Base-by-base conservation (phyloP, 257 asterid species). In the Buddleja alternifolia region DNA sequence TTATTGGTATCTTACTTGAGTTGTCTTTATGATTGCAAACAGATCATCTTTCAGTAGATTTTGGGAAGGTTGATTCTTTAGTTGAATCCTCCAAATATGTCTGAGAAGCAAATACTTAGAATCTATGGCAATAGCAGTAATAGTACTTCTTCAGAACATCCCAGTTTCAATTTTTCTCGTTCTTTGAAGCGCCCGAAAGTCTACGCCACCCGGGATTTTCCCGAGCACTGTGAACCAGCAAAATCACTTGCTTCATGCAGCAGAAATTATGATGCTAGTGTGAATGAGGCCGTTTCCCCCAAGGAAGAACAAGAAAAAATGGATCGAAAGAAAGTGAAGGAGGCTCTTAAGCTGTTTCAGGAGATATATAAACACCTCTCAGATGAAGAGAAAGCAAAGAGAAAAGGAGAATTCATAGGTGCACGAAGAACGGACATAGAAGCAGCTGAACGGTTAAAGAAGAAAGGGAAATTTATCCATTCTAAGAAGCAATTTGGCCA, bases 401-500 rank as follows among this genome's bases (percentile, higher is more conserved):
- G 15, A 54, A 67, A 10, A 8, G 45, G 50, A 6, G 36, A 8
- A 8, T 47, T 24, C 1, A 23, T 9, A 40, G 4, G 52, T 12
- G 23, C 16, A 7, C 14, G 19, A 15, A 62, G 69, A 10, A 41
- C 58, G 24, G 60, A 64, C 34, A 3, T 77, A 5, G 44, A 53
- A 34, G 76, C 78, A 16, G 83, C 81, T 14, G 55, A 57, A 41
- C 2, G 8, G n/a, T 66, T 73, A 36, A 70, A 48, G 67, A 10
- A 41, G 12, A 55, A 41, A 60, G 53, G 74, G 23, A 74, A 63
- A 29, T 75, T 77, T 69, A 71, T 67, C 51, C 21, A 68, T 72
- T 4, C 69, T 12, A 72, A 4, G 44, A 65, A 54, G 71, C 56
- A n/a, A 8, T 47, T 71, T 57, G 83, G 86, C 7, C 66, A 74